Conservation (phyloP, 768 basidiomycete species). For the Podaxis rugospora region DNA sequence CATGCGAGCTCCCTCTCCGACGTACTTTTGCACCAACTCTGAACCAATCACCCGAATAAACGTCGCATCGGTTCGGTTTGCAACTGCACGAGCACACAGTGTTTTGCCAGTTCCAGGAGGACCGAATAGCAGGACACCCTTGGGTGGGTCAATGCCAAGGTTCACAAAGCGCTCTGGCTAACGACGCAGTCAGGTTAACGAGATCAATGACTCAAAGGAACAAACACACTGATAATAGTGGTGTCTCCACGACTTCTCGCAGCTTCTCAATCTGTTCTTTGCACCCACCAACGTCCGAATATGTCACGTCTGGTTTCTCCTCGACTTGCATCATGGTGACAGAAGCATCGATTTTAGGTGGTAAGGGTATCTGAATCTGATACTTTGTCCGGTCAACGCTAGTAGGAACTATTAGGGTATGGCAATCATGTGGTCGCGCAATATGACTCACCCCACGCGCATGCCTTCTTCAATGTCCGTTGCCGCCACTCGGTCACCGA, state of each 20-base stretch:
- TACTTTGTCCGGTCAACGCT: slow-evolving; percentile 97
- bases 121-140: slow-evolving; percentile 94
- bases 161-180: slow-evolving; percentile 99
- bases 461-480: slow-evolving; percentile 99
- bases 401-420: slow-evolving; percentile 10
- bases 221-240: slow-evolving; percentile 64
- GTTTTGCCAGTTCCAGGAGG: slow-evolving; percentile 99
- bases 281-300: slow-evolving; percentile 96
- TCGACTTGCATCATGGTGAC: slow-evolving; percentile 99
- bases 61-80: slow-evolving; percentile 97
- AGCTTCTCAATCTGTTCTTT: slow-evolving; percentile 99
- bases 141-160: slow-evolving; percentile 98
- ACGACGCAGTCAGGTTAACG: slow-evolving; percentile 13
- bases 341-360: slow-evolving; percentile 98
- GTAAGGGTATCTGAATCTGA: slow-evolving; percentile 97
- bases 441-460: slow-evolving; percentile 87
- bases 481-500: slow-evolving; percentile 94
- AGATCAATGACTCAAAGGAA: background rate
- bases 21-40: slow-evolving; percentile 99
- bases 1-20: slow-evolving; percentile 98
- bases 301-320: slow-evolving; percentile 97
- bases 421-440: background rate
- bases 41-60: slow-evolving; percentile 99
- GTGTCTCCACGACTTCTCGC: slow-evolving; percentile 96
- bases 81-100: slow-evolving; percentile 95